These are phyloP conservation scores for Rauvolfia tetraphylla DNA, from an alignment of 257 asterid species.

Conservation along the genomic window DNA sequence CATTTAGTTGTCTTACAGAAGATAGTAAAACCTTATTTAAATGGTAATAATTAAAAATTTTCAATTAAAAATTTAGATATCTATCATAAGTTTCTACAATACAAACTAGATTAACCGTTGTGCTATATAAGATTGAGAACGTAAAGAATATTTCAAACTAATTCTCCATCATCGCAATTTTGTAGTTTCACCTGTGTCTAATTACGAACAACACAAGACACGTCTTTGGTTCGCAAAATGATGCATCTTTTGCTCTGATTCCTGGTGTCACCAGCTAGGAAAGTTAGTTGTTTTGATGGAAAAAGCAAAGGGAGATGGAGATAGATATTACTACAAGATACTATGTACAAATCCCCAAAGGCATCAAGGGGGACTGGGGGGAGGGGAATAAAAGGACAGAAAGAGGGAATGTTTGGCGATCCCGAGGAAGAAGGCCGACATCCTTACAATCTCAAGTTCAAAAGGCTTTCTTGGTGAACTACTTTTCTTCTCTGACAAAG, in stretches of 20 bases:
- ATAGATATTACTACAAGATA: neutral
- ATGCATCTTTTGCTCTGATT: neutral
- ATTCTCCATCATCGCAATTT: no score
- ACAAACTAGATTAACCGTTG: no score
- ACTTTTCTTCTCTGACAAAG: conserved; percentile 43
- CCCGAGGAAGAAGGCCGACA: conserved; percentile 42
- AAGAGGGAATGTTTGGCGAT: conserved; percentile 37
- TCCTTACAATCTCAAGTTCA: conserved; percentile 15
- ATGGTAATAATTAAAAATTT: no score
- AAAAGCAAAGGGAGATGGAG: neutral
- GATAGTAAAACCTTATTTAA: no score
- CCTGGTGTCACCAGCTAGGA: neutral
- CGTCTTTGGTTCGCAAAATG: no score
- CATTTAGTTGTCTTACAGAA: no score
- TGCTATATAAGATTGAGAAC: no score
- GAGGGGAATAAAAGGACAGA: conserved; percentile 16
- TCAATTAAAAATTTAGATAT: no score
- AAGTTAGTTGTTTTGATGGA: neutral
- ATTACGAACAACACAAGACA: no score
- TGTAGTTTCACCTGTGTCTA: no score
- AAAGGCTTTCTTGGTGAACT: conserved; percentile 42
- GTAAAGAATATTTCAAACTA: no score
- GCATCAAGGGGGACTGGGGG: neutral
- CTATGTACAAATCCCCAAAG: neutral
- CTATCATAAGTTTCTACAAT: no score